Percentiles rank a stretch among this genome's conserved stretches.
Evolutionary conservation across 1,284 basidiomycete genomes (phyloP).

Genomic region (Apiotrichum montevideense): DNA sequence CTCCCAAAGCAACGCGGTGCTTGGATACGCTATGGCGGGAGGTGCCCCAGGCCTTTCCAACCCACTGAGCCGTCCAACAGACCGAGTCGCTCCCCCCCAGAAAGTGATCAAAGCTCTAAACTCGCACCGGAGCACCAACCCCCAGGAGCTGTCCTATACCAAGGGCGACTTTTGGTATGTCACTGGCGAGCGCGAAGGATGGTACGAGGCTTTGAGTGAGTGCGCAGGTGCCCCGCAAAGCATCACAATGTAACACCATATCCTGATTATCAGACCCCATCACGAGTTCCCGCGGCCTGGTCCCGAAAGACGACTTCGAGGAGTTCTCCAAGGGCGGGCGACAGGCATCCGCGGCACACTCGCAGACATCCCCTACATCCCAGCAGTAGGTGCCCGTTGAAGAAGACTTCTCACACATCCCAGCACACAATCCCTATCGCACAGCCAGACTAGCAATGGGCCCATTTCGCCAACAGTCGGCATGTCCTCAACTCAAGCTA

Average conservation of each 20-base stretch:
- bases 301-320: slow-evolving; percentile 79
- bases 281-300: slow-evolving; percentile 82
- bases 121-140: slow-evolving; percentile 63
- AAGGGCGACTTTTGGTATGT: slow-evolving; percentile 99
- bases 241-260: too few relatives aligned
- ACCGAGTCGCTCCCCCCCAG: slow-evolving; percentile 75
- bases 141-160: slow-evolving; percentile 82
- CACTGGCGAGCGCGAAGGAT: slow-evolving; percentile 60
- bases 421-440: slow-evolving; percentile 1
- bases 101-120: slow-evolving; percentile 87
- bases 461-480: background rate
- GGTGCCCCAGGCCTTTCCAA: slow-evolving; percentile 45
- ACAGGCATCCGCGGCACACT: background rate
- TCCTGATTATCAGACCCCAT: slow-evolving; percentile 58
- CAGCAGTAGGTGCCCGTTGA: background rate
- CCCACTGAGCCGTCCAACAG: slow-evolving; percentile 59
- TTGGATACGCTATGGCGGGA: slow-evolving; percentile 7
- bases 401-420: background rate
- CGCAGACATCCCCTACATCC: background rate
- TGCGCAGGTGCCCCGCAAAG: slow-evolving; percentile 44
- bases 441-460: slow-evolving; percentile 2
- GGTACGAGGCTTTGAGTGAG: slow-evolving; percentile 74
- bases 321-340: slow-evolving; percentile 68
- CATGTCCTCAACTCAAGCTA: background rate
- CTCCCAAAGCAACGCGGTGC: background rate